Evolutionary conservation across 192 early-diverging fungal genomes (phyloP).

Genomic region (Backusella mclennaniae): DNA sequence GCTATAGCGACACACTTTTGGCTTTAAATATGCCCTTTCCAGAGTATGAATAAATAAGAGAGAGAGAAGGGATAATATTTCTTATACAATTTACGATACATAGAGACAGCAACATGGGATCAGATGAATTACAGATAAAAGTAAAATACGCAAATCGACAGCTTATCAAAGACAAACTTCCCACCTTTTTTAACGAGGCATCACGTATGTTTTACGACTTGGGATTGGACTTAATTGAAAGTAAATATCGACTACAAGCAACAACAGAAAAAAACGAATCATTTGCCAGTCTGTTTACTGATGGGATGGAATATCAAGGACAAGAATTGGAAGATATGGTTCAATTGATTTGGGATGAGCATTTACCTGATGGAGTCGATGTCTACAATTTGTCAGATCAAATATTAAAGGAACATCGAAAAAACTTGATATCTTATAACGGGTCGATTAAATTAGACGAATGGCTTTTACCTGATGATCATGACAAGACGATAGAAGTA

Average conservation of each 20-base stretch:
- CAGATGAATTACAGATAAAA: background rate
- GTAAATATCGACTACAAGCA: background rate
- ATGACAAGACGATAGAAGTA: background rate
- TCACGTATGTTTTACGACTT: background rate
- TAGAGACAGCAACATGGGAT: background rate
- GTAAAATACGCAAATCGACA: background rate
- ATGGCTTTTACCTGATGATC: background rate
- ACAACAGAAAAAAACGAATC: background rate
- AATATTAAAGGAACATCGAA: background rate
- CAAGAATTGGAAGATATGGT: background rate
- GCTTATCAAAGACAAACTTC: background rate
- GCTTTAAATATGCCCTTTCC: slow-evolving; percentile 23
- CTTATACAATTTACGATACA: too few species aligned
- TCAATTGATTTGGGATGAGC: background rate
- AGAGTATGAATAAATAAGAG: background rate
- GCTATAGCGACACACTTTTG: background rate
- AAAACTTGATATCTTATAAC: background rate
- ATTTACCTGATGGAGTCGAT: slow-evolving; percentile 5
- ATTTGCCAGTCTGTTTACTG: background rate
- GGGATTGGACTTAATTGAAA: background rate
- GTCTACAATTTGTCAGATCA: background rate
- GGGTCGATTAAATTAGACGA: background rate
- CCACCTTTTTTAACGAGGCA: background rate
- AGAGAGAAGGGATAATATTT: background rate
- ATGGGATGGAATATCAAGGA: background rate